Base-by-base conservation (phyloP, 345 rosid genomes). In the Aquilaria yunnanensis region DNA sequence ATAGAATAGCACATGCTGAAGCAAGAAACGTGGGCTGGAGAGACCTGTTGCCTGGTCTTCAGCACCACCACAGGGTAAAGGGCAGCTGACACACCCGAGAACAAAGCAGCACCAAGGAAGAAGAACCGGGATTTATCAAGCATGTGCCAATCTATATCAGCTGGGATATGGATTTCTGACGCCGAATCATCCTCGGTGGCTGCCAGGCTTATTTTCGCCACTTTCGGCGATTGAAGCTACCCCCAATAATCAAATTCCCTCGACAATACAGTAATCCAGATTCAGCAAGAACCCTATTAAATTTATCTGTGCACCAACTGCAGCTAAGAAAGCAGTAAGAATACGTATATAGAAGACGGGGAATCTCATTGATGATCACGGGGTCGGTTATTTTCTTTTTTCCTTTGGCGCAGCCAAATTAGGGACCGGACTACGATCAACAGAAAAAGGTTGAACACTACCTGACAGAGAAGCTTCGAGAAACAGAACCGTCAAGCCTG, bases 1-100 rank as follows among this genome's bases (percentile, higher is more conserved):
- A 90, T 81, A 1, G 83, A 70, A 47, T 67, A 71, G 31, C 85
- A 89, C 0, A 78, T 75, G 60, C 61, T 74, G 9, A 89, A 32
- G 34, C 93, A 78, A 0, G 98, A 80, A 63, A 82, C 76, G 58
- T 87, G 83, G 0, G 87, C 77, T 41, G 70, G 78, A 37, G 83
- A 78, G 1, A 92, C 96, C 65, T 92, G 98, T 54, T 85, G 96
- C 70, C 96, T 74, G n/a, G 98, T 92, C 70, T 92, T 92, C 59
- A 89, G 69, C 64, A 89, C 81, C 14, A 92, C 83, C 5, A 82
- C 70, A 9, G 96, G 98, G 75, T 92, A 87, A 12, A 92, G 89
- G 30, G 75, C 63, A 2, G 91, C 87, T 10, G 98, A 92, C 12
- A 92, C 91, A 8, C 96, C 96, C 0, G 96, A 89, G 74, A 92